Evolutionary conservation across 306 rosid genomes (phyloP).

Genomic region (Elaeagnus macrophylla): DNA sequence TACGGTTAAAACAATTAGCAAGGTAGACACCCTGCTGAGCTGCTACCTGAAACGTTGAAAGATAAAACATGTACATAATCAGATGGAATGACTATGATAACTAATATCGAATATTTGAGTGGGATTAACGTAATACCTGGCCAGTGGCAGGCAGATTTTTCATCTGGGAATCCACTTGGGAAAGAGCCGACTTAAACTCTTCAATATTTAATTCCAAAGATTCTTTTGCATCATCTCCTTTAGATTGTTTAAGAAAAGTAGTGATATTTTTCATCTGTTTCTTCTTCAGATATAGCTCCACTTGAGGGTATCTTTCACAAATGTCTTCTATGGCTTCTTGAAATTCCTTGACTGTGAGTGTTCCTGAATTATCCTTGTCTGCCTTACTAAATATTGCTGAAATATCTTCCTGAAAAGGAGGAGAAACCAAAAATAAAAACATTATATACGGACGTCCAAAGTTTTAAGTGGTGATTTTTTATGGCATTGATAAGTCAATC

Average conservation of each 20-base stretch:
- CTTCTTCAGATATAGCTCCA: slow-evolving; percentile 68
- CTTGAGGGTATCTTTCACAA: slow-evolving; percentile 89
- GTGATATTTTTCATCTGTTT: slow-evolving; percentile 58
- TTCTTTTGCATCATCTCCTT: slow-evolving; percentile 44
- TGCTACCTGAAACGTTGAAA: slow-evolving; percentile 63
- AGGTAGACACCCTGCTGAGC: slow-evolving; percentile 86
- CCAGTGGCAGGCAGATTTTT: slow-evolving; percentile 94
- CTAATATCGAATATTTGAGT: background rate
- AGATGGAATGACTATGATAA: background rate
- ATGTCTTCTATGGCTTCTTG: slow-evolving; percentile 68
- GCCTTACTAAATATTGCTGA: slow-evolving; percentile 71
- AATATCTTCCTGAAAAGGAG: slow-evolving; percentile 63
- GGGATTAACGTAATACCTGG: slow-evolving; percentile 44
- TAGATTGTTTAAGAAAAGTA: slow-evolving; percentile 61
- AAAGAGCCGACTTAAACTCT: slow-evolving; percentile 67
- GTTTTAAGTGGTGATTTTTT: background rate
- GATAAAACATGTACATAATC: slow-evolving; percentile 4
- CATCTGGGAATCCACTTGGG: slow-evolving; percentile 92
- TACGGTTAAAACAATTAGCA: slow-evolving; percentile 69
- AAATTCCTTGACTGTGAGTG: slow-evolving; percentile 60
- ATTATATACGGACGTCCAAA: background rate
- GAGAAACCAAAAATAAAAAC: background rate
- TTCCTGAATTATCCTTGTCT: slow-evolving; percentile 72
- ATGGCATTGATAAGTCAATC: too few relatives aligned
- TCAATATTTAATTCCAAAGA: slow-evolving; percentile 58